Evolutionary conservation across 306 rosid genomes (phyloP), one percentile per base, ranked within the genome.

Genomic region (Rosa chinensis): DNA sequence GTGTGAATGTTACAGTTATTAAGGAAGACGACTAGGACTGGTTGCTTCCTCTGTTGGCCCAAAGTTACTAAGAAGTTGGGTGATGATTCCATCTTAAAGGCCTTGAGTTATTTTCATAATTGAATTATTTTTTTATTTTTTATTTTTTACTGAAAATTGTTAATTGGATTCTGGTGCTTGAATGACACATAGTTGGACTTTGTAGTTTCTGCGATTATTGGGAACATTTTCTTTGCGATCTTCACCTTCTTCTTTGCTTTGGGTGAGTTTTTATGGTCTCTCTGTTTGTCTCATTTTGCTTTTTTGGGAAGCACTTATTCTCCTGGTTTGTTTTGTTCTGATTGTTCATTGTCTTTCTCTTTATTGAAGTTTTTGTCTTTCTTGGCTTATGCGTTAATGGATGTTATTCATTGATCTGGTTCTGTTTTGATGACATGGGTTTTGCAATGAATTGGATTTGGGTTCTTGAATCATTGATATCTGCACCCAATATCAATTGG

Each of bases 241-340:
- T 86, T 96, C 86, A 96, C 99, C 61, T 93, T 96, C 73, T 95
- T 91, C 88, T 96, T 96, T 70, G 99, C 99, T 35, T 83, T 96
- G 86, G 99, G 99, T 95, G 79, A 10, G 88, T 79, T 69, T 62
- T 37, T 52, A 17, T 40, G 32, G 35, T 32, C 35, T 64, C 16
- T 42, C 16, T 25, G 25, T 25, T 25, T 66, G 67, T 66, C 28
- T 76, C 63, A 12, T 59, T 58, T 44, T 73, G 42, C 64, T 64
- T 4, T 32, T 23, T 10, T 16, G 23, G 66, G 18, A 6, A 64
- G 69, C 35, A n/a, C 39, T 25, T 64, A 14, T 32, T 63, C 43
- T 16, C 11, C 17, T 48, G 14, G 7, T 23, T 13, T 58, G 5
- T 44, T 63, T 20, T 53, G 42, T 42, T 70, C 55, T 45, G 55